Percentiles rank a stretch among this genome's conserved stretches.
phyloP scores from a whole-genome alignment of 2,329 filamentous ascomycete genomes.

The Ampelomyces quisqualis region DNA sequence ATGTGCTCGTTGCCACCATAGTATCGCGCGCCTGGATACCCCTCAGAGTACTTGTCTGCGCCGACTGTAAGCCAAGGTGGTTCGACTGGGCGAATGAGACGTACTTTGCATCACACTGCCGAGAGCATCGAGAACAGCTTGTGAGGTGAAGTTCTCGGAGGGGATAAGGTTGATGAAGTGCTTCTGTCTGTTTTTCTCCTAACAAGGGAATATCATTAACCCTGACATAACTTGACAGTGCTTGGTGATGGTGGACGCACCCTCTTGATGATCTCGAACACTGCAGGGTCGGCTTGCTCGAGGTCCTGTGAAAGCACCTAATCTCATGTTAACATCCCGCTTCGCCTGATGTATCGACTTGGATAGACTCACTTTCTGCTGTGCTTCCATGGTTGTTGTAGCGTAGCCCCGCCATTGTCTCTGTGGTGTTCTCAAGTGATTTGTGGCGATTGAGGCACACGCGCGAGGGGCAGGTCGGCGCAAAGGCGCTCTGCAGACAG shows the following conservation, averaged over 20 bases:
- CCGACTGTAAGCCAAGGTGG: constrained; percentile 42
- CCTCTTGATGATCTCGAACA: constrained; percentile 89
- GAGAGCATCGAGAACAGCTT: constrained; percentile 95
- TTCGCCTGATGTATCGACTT: not conserved
- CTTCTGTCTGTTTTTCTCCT: constrained; percentile 96
- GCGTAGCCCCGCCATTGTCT: constrained; percentile 44
- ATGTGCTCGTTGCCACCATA: constrained; percentile 99
- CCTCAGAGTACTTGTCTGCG: constrained; percentile 97
- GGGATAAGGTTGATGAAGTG: constrained; percentile 99
- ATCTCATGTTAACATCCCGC: constrained; percentile 11
- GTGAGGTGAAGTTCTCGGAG: constrained; percentile 98
- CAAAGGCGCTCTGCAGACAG: constrained; percentile 44
- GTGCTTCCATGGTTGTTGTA: constrained; percentile 46
- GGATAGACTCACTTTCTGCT: constrained; percentile 49
- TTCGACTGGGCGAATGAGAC: constrained; percentile 59
- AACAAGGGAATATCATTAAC: constrained; percentile 20
- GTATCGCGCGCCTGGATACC: constrained; percentile 96
- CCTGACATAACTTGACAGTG: constrained; percentile 10
- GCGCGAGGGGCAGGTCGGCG: constrained; percentile 35
- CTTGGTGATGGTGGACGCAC: constrained; percentile 50
- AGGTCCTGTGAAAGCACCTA: constrained; percentile 80
- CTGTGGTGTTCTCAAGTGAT: constrained; percentile 34
- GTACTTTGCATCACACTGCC: constrained; percentile 58
- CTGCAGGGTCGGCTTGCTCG: constrained; percentile 78
- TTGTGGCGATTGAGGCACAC: constrained; percentile 31